Evolutionary conservation across 1,284 basidiomycete genomes (phyloP).

Genomic region (Coniferiporia sulphurascens): DNA sequence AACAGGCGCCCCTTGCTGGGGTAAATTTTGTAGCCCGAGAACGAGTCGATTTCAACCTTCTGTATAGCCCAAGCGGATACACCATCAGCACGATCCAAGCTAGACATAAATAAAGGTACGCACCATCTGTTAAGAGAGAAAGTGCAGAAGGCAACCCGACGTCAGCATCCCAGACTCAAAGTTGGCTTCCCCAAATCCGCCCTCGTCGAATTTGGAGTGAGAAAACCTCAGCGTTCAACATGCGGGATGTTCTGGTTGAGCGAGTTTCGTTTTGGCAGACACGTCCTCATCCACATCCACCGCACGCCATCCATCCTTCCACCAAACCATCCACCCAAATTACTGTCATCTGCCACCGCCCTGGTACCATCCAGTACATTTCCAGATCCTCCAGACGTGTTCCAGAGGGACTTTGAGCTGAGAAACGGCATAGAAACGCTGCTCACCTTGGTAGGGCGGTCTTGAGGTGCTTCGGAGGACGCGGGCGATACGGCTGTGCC

Average conservation of each 20-base stretch:
- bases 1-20: conserved; percentile 94
- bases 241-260: too few relatives aligned
- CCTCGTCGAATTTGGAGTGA: background rate
- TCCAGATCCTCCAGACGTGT: background rate
- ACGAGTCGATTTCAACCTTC: conserved; percentile 97
- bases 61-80: conserved; percentile 30
- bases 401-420: background rate
- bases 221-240: too few relatives aligned
- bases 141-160: background rate
- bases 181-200: background rate
- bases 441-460: conserved; percentile 10
- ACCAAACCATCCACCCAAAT: conserved; percentile 8
- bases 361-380: background rate
- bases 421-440: background rate
- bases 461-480: background rate
- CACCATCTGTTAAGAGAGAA: conserved; percentile 6
- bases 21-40: conserved; percentile 96
- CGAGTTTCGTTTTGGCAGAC: background rate
- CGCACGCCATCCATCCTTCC: conserved; percentile 5
- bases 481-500: conserved; percentile 1
- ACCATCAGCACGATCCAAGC: background rate
- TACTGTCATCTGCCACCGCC: background rate
- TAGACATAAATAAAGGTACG: background rate
- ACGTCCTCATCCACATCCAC: background rate
- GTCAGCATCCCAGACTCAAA: background rate